phyloP scores from a whole-genome alignment of 1,284 basidiomycete species.

The Psilocybe mexicana region DNA sequence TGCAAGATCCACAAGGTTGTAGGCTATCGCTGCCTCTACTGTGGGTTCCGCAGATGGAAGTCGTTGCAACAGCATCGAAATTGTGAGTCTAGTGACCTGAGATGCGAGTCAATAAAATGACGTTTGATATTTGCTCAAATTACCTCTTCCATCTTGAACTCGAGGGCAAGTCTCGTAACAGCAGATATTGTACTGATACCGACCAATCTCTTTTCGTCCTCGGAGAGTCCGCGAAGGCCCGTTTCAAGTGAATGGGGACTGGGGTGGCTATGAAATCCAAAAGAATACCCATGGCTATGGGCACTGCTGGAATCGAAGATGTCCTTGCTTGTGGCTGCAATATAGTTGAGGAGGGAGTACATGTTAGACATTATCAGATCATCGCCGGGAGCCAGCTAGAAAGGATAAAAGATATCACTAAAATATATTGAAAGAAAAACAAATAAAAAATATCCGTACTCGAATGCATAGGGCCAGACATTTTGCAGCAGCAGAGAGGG shows the following conservation, averaged over 20 bases:
- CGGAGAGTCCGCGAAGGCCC: constrained; percentile 66
- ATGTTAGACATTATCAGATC: constrained; percentile 93
- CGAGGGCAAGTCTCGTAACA: constrained; percentile 80
- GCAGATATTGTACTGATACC: constrained; percentile 91
- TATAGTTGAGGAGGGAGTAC: constrained; percentile 93
- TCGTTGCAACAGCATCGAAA: constrained; percentile 92
- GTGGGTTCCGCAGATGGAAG: constrained; percentile 82
- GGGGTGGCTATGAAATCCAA: constrained; percentile 46
- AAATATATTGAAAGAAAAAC: neutral
- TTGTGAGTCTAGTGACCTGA: constrained; percentile 81
- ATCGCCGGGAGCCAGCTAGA: constrained; percentile 81
- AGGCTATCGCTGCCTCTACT: constrained; percentile 89
- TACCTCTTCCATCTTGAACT: constrained; percentile 82
- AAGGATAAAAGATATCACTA: neutral
- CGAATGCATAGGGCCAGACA: constrained; percentile 90
- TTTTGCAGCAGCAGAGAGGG: constrained; percentile 83
- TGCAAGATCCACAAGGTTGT: constrained; percentile 89
- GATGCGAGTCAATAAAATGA: neutral
- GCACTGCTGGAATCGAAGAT: constrained; percentile 53
- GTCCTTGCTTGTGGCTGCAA: constrained; percentile 80
- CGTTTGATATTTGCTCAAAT: neutral
- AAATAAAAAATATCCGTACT: constrained; percentile 37
- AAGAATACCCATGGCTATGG: constrained; percentile 40
- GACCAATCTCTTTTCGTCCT: constrained; percentile 83
- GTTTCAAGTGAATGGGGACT: constrained; percentile 58